These are phyloP conservation scores for Ustilago xerochloae DNA, from an alignment of 1,284 basidiomycete genomes.

Conservation along the genomic window DNA sequence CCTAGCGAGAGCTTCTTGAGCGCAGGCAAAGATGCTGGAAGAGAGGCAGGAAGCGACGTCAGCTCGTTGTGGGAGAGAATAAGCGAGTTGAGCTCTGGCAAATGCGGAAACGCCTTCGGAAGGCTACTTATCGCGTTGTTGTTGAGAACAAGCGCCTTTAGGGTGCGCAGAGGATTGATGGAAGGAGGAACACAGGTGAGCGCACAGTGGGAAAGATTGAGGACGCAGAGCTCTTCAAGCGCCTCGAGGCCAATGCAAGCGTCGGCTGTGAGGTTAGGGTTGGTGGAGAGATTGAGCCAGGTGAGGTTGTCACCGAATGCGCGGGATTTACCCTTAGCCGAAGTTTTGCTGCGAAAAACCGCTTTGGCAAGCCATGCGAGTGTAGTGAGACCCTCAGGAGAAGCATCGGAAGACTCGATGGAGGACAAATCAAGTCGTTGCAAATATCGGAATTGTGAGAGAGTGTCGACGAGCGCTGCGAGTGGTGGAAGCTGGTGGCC, in stretches of 20 bases:
- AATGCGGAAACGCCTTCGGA: slow-evolving; percentile 46
- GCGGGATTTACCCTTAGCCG: slow-evolving; percentile 23
- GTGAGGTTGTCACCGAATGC: slow-evolving; percentile 42
- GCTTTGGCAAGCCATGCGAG: slow-evolving; percentile 56
- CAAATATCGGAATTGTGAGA: slow-evolving; percentile 55
- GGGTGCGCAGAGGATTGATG: slow-evolving; percentile 36
- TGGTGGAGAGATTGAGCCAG: slow-evolving; percentile 40
- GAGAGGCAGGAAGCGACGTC: slow-evolving; percentile 44
- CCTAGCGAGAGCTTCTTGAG: slow-evolving; percentile 62
- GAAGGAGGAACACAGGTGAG: slow-evolving; percentile 37
- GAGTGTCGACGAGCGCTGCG: slow-evolving; percentile 45
- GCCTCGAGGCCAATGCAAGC: slow-evolving; percentile 39
- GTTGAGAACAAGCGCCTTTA: slow-evolving; percentile 62
- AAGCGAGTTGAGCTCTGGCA: slow-evolving; percentile 66
- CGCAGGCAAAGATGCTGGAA: slow-evolving; percentile 54
- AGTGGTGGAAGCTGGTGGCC: slow-evolving; percentile 54
- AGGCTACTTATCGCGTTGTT: slow-evolving; percentile 51
- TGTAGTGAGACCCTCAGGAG: slow-evolving; percentile 38
- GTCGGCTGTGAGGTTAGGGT: slow-evolving; percentile 26
- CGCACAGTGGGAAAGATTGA: slow-evolving; percentile 55
- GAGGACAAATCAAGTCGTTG: slow-evolving; percentile 57
- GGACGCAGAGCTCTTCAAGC: slow-evolving; percentile 44
- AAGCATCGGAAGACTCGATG: slow-evolving; percentile 49
- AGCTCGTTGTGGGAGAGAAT: slow-evolving; percentile 63
- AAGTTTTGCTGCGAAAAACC: slow-evolving; percentile 40